A percentile compares a stretch with the other conserved stretches of the same genome.
These are phyloP conservation scores for Stephanodiscus triporus DNA, from an alignment of 108 stramenopile species.

Conservation along the genomic window DNA sequence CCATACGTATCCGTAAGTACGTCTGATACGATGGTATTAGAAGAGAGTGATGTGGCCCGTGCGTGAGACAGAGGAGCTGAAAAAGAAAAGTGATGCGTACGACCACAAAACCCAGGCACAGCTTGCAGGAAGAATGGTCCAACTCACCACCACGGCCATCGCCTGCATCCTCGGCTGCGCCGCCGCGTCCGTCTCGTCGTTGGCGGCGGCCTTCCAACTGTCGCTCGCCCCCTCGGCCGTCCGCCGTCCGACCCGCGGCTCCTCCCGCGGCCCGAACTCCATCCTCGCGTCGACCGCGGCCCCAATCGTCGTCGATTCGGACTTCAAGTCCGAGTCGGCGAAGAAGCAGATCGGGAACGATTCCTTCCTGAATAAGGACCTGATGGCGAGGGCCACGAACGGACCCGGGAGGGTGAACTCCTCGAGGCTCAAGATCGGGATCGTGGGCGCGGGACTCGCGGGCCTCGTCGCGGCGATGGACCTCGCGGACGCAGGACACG, in stretches of 20 bases:
- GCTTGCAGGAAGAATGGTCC: too few species aligned
- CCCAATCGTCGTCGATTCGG: conserved; percentile 16
- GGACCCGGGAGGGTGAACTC: conserved; percentile 83
- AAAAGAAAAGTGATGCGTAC: too few species aligned
- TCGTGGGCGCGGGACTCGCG: conserved; percentile 92
- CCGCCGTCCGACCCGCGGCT: neutral
- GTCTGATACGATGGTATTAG: too few species aligned
- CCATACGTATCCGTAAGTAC: too few species aligned
- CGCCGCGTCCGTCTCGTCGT: neutral
- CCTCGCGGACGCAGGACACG: conserved; percentile 93
- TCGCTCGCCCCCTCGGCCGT: conserved; percentile 5
- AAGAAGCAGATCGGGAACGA: conserved; percentile 87
- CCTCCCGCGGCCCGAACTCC: conserved; percentile 10
- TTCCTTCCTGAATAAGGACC: conserved; percentile 84
- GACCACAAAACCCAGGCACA: too few species aligned
- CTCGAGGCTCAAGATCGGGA: conserved; percentile 88
- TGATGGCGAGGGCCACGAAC: conserved; percentile 86
- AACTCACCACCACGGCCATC: conserved; percentile 22
- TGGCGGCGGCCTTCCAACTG: conserved; percentile 31
- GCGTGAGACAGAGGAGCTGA: too few species aligned
- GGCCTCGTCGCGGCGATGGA: conserved; percentile 98
- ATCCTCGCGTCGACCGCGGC: neutral
- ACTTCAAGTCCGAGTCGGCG: conserved; percentile 81
- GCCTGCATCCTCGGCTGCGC: conserved; percentile 18
- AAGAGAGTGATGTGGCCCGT: too few species aligned